Conservation (phyloP, 371 early-diverging fungal genomes). For the Mucor irregularis region DNA sequence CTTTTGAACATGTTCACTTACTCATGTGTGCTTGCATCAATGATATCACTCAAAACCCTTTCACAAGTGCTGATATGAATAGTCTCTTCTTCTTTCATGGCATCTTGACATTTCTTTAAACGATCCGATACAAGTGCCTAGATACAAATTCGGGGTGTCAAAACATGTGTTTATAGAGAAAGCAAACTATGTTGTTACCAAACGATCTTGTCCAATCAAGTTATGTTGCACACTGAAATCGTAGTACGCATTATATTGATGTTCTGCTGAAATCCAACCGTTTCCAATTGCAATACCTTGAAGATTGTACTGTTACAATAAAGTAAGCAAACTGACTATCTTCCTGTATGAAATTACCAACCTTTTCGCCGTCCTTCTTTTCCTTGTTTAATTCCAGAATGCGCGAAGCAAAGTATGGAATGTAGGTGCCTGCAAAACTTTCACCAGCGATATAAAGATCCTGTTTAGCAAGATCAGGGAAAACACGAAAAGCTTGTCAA, state of each 20-base stretch:
- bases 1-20: conserved; percentile 13
- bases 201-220: conserved; percentile 31
- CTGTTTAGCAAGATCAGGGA: conserved; percentile 53
- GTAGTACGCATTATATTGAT: conserved; percentile 65
- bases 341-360: too few species aligned
- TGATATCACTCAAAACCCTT: conserved; percentile 24
- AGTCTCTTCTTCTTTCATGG: conserved; percentile 14
- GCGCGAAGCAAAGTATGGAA: conserved; percentile 74
- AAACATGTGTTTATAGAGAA: too few species aligned
- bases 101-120: conserved; percentile 26
- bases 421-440: conserved; percentile 85
- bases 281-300: conserved; percentile 80
- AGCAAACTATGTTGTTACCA: conserved; percentile 27
- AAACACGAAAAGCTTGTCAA: conserved; percentile 64
- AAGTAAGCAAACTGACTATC: too few species aligned
- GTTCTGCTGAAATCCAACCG: conserved; percentile 85
- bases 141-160: neutral
- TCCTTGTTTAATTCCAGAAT: conserved; percentile 57
- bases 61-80: conserved; percentile 37
- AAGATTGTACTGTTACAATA: conserved; percentile 53
- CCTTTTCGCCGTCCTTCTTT: too few species aligned
- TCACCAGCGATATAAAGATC: conserved; percentile 85
- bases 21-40: conserved; percentile 34
- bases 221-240: conserved; percentile 47
- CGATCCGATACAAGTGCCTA: conserved; percentile 11